phyloP scores from a whole-genome alignment of 1,284 basidiomycete species.

The Gomphus bonarii region DNA sequence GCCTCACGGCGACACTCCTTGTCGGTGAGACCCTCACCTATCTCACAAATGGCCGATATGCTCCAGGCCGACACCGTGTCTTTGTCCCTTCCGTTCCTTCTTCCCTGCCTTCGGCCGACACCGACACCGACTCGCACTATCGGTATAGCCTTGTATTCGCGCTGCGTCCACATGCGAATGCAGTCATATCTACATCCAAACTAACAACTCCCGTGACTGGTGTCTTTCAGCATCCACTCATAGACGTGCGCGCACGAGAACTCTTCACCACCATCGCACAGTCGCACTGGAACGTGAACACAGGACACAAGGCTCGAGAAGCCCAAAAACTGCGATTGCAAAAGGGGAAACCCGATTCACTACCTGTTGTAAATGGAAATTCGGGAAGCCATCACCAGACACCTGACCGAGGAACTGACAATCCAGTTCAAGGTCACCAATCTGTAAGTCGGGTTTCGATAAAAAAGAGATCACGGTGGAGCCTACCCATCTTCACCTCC shows the following conservation, averaged over 20 bases:
- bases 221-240: slow-evolving; percentile 14
- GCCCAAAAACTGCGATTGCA: slow-evolving; percentile 16
- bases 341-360: neutral
- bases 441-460: neutral
- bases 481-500: neutral
- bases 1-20: slow-evolving; percentile 21
- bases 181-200: slow-evolving; percentile 15
- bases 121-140: slow-evolving; percentile 9
- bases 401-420: neutral
- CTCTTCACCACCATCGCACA: slow-evolving; percentile 19
- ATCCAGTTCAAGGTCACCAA: slow-evolving; percentile 3
- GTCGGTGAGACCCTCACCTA: slow-evolving; percentile 20
- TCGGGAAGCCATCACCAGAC: neutral
- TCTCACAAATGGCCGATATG: slow-evolving; percentile 21
- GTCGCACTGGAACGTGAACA: slow-evolving; percentile 22
- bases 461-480: neutral
- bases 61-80: slow-evolving; percentile 21
- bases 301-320: slow-evolving; percentile 16
- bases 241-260: slow-evolving; percentile 14
- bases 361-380: neutral
- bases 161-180: slow-evolving; percentile 18
- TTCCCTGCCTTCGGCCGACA: neutral
- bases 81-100: slow-evolving; percentile 17
- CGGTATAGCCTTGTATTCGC: slow-evolving; percentile 23
- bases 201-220: slow-evolving; percentile 19